Base-by-base conservation (phyloP, 2,329 filamentous ascomycete species). In the Ilyonectria destructans region DNA sequence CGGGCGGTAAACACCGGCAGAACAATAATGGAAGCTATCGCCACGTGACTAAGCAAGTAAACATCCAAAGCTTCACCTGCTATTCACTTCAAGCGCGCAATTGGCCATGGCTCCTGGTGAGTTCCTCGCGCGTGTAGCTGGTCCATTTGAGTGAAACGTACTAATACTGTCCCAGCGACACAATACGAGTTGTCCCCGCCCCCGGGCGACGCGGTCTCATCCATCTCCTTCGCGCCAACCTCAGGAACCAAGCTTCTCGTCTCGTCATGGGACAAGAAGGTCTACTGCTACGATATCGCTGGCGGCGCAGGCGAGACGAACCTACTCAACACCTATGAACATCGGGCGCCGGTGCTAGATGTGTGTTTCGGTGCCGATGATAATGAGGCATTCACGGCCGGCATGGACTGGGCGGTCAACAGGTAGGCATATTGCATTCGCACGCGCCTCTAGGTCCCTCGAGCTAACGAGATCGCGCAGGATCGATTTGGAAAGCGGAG, bases 251-350 rank as follows among this genome's bases (percentile, higher is more conserved):
- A 91, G 74, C 88, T 99, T 43, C 89, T 97, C n/a, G 95, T 96
- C 75, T 92, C 95, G 12, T 97, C 95, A 63, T 99, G 96, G 96
- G 96, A 98, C 83, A 94, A 91, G 82, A 90, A 94, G 80, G 90
- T 97, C 63, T 97, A 98, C 82, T 87, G 96, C 59, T 98, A 98
- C 86, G 93, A 97, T 78, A 88, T 92, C 67, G 83, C 85, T 19
- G 86, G 88, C 70, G 85, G 88, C 52, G 80, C 82, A 21, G 91
- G 90, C 7, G 88, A 88, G 62, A 72, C 77, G 26, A 79, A 75
- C 49, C 85, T 97, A 33, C 77, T 95, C 35, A 88, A 89, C 71
- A 93, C 91, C 71, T 94, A 92, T 77, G 91, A 95, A 80, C 92
- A 96, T 80, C 89, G 91, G 68, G 94, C 94, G 8, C 95, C 96